phyloP scores from a whole-genome alignment of 208 protist genomes.

The Naegleria gruberi region DNA sequence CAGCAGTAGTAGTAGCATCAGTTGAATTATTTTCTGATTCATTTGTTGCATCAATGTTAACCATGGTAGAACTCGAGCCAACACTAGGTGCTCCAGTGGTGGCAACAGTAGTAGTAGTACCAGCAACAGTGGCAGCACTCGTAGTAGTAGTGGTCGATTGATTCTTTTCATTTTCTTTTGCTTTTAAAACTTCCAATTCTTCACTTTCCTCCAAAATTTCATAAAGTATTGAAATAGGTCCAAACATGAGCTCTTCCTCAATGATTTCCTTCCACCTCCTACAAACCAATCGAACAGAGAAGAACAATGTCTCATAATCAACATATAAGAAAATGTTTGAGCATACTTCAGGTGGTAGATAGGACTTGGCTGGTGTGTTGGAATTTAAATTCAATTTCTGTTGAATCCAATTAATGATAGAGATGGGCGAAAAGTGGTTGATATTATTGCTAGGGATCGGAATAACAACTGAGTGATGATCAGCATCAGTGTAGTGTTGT shows the following conservation, averaged over 20 bases:
- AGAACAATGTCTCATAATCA: background rate
- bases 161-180: background rate
- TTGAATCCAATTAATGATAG: background rate
- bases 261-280: background rate
- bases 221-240: background rate
- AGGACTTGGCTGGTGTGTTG: background rate
- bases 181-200: background rate
- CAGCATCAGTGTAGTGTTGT: too few species aligned
- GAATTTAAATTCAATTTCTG: background rate
- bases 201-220: background rate
- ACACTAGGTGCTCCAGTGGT: too few species aligned
- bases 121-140: too few species aligned
- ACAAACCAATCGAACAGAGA: background rate
- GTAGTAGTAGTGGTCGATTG: too few species aligned
- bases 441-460: too few species aligned
- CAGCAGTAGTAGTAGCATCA: too few species aligned
- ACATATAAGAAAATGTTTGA: background rate
- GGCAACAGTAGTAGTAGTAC: too few species aligned
- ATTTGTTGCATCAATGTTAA: too few species aligned
- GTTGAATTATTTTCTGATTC: too few species aligned
- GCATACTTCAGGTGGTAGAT: background rate
- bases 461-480: too few species aligned
- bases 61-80: too few species aligned
- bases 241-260: background rate
- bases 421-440: background rate